Percentiles rank a stretch among this genome's conserved stretches.
Conservation (phyloP, 108 stramenopile species). For the Pseudonitzschia pungens region DNA sequence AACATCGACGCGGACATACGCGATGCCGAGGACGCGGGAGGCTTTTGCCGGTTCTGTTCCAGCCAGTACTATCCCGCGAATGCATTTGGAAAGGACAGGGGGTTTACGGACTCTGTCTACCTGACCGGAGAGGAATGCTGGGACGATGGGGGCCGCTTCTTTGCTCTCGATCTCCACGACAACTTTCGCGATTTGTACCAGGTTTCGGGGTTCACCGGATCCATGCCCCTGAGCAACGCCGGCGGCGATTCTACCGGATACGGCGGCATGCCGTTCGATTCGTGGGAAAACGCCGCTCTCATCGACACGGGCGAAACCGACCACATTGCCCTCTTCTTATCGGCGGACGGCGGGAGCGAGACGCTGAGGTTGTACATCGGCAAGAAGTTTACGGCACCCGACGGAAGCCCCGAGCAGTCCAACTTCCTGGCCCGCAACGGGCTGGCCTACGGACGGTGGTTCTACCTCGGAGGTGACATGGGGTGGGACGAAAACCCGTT, state of each 20-base stretch:
- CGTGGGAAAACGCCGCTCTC: slow-evolving; percentile 37
- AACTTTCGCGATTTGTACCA: slow-evolving; percentile 12
- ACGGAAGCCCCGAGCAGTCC: slow-evolving; percentile 12
- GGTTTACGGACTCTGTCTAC: slow-evolving; percentile 34
- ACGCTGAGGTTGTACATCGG: slow-evolving; percentile 34
- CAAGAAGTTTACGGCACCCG: slow-evolving; percentile 17
- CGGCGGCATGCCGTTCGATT: slow-evolving; percentile 31
- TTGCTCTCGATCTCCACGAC: slow-evolving; percentile 18
- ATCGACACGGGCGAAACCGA: slow-evolving; percentile 29
- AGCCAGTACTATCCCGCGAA: slow-evolving; percentile 23
- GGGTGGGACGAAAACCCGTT: not conserved
- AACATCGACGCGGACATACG: not conserved
- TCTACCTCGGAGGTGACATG: slow-evolving; percentile 5
- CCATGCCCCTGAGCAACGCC: not conserved
- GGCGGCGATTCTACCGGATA: slow-evolving; percentile 13
- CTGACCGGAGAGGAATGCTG: slow-evolving; percentile 34
- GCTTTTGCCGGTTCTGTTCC: slow-evolving; percentile 34
- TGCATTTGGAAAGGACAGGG: slow-evolving; percentile 24
- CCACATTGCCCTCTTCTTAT: slow-evolving; percentile 28
- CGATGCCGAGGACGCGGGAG: not conserved
- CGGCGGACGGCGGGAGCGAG: slow-evolving; percentile 28
- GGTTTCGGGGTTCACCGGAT: slow-evolving; percentile 17
- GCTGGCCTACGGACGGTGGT: slow-evolving; percentile 28
- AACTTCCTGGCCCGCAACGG: slow-evolving; percentile 39
- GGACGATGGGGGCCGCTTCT: slow-evolving; percentile 14